Base-by-base conservation (phyloP, 1,284 basidiomycete genomes). In the Pseudozyma sp. region DNA sequence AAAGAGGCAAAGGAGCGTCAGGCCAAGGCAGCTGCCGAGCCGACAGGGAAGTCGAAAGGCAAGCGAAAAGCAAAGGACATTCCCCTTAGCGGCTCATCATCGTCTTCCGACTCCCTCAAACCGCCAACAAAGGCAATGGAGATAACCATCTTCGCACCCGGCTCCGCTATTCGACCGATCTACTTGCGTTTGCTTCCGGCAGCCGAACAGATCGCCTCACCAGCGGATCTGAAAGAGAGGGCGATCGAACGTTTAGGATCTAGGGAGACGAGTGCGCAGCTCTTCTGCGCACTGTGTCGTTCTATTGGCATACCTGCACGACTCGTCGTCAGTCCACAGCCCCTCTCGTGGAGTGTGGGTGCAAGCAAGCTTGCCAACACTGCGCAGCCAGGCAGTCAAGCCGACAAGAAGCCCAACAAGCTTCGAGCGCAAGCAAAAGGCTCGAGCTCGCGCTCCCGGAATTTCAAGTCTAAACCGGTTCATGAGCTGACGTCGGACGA, bases 201-300 rank as follows among this genome's bases (percentile, higher is more conserved):
- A 87, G 88, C 57, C 6, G 94, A 97, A 85, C 83, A 88, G 7
- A 89, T 97, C 35, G 87, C 90, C 40, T 91, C 90, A 51, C 87
- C 89, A 21, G 93, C 94, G 81, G 95, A 93, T 70, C 87, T 97
- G 44, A 93, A 94, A 91, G 94, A 95, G 82, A 93, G 94, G 80
- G 91, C 91, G 0, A 86, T 96, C 14, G 91, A 92, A 88, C 89
- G 89, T 62, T 88, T 87, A 60, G 97, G 95, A 3, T 93, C 92
- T 19, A 88, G 93, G 66, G 96, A 99, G 85, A 90, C 91, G 42
- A 93, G 92, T 66, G 92, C 94, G 0, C 93, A 96, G 80, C 88
- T 99, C 7, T 98, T 98, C 83, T 96, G 94, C 11, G 90, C 93
- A 0, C 87, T 97, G 0, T 95, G 94, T 82, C 89, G 97, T 16